These are phyloP conservation scores for Chaetomium strumarium DNA, from an alignment of 2,329 filamentous ascomycete genomes.

Conservation along the genomic window DNA sequence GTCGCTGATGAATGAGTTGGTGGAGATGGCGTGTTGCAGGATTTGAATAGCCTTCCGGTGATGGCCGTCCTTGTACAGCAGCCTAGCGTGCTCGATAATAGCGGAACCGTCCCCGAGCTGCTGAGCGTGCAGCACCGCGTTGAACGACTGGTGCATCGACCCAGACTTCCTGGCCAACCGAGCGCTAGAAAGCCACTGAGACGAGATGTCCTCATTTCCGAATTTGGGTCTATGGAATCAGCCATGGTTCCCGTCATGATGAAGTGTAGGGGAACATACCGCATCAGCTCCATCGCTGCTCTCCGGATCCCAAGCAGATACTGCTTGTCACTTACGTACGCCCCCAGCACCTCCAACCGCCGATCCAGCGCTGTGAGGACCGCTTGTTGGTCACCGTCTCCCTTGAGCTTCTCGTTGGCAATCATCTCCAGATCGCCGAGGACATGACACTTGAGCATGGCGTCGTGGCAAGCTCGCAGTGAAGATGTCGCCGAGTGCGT, in stretches of 20 bases:
- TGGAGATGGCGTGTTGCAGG: constrained; percentile 77
- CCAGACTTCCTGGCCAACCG: constrained; percentile 80
- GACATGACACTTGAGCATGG: constrained; percentile 80
- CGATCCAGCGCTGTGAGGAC: constrained; percentile 57
- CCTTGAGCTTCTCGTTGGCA: constrained; percentile 42
- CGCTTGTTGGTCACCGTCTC: constrained; percentile 35
- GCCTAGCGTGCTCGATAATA: constrained; percentile 86
- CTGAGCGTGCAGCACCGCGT: constrained; percentile 84
- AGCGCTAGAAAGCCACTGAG: constrained; percentile 79
- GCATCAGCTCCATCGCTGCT: constrained; percentile 76
- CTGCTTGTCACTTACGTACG: constrained; percentile 88
- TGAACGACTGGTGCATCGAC: constrained; percentile 81
- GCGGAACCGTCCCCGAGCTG: constrained; percentile 79
- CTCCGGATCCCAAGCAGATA: constrained; percentile 82
- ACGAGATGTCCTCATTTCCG: constrained; percentile 67
- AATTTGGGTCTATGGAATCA: constrained; percentile 50
- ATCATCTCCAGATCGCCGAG: constrained; percentile 83
- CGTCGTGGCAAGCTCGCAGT: constrained; percentile 75
- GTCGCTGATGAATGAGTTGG: constrained; percentile 59
- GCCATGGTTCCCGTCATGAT: constrained; percentile 10
- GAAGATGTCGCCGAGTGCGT: constrained; percentile 73
- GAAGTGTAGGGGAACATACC: constrained; percentile 42
- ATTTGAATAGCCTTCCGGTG: constrained; percentile 92
- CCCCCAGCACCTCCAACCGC: constrained; percentile 82
- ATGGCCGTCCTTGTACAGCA: constrained; percentile 90